These are phyloP conservation scores for Mycena kentingensis DNA, from an alignment of 768 basidiomycete species.

Conservation along the genomic window DNA sequence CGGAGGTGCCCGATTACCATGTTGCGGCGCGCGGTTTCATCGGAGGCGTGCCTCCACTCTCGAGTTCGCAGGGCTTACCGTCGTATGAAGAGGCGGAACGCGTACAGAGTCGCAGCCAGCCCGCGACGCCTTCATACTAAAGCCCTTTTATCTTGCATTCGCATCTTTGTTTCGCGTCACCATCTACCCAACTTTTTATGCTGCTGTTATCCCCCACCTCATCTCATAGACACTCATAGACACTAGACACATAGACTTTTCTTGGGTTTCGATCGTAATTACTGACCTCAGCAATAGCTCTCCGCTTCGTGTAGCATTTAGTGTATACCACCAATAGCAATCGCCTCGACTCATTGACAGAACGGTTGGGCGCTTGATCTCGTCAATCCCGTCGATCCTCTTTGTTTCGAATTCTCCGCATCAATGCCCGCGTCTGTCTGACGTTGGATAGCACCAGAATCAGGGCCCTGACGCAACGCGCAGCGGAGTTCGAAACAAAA, in stretches of 20 bases:
- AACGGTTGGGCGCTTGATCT: too few relatives aligned
- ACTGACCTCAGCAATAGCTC: too few relatives aligned
- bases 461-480: too few relatives aligned
- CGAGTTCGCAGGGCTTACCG: conserved; percentile 75
- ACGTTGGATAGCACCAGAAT: too few relatives aligned
- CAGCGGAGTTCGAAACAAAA: too few relatives aligned
- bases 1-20: conserved; percentile 83
- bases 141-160: not conserved
- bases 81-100: conserved; percentile 75
- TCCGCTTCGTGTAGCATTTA: too few relatives aligned
- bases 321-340: too few relatives aligned
- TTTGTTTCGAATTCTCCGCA: too few relatives aligned
- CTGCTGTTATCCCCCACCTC: not conserved
- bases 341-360: too few relatives aligned
- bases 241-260: not conserved
- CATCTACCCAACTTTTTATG: too few relatives aligned
- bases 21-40: conserved; percentile 86
- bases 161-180: not conserved
- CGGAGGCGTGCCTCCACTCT: conserved; percentile 86
- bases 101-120: conserved; percentile 14
- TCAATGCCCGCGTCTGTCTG: too few relatives aligned
- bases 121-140: not conserved
- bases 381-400: too few relatives aligned
- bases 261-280: not conserved
- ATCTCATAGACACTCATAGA: conserved; percentile 1